Percentiles rank a stretch among this genome's conserved stretches.
These are phyloP conservation scores for Exserohilum rostratum DNA, from an alignment of 2,329 filamentous ascomycete species.

Conservation along the genomic window DNA sequence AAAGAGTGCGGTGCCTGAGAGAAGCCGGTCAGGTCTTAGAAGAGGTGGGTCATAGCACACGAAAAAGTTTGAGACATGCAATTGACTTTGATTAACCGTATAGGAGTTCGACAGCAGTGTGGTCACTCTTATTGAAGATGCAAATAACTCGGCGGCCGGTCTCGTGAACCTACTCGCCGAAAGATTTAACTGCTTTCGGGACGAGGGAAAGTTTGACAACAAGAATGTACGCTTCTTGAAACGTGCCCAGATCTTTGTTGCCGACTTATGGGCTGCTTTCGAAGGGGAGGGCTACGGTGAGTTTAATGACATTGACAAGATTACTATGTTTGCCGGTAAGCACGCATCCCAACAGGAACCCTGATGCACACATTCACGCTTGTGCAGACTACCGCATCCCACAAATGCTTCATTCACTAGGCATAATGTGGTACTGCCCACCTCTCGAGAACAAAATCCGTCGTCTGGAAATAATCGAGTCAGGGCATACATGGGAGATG, in stretches of 20 bases:
- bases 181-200: conserved; percentile 84
- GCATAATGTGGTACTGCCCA: conserved; percentile 84
- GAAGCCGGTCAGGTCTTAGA: conserved; percentile 83
- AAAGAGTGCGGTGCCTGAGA: conserved; percentile 78
- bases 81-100: conserved; percentile 19
- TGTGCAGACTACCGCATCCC: conserved; percentile 87
- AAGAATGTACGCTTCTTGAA: conserved; percentile 84
- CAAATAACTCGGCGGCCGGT: conserved; percentile 77
- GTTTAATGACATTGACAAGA: conserved; percentile 89
- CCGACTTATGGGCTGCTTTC: conserved; percentile 96
- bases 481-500: conserved; percentile 79
- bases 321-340: conserved; percentile 90
- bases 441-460: conserved; percentile 74
- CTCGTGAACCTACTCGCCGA: conserved; percentile 85
- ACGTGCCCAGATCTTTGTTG: conserved; percentile 92
- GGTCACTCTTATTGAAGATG: conserved; percentile 72
- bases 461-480: conserved; percentile 67
- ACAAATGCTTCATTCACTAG: conserved; percentile 84
- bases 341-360: not conserved
- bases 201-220: conserved; percentile 77
- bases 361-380: not conserved
- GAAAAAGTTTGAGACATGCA: not conserved
- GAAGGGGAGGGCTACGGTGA: conserved; percentile 77
- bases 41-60: conserved; percentile 48
- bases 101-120: conserved; percentile 80